A percentile compares a stretch with the other conserved stretches of the same genome.
Conservation (phyloP, 2,329 filamentous ascomycete genomes). For the Coleophoma crateriformis region DNA sequence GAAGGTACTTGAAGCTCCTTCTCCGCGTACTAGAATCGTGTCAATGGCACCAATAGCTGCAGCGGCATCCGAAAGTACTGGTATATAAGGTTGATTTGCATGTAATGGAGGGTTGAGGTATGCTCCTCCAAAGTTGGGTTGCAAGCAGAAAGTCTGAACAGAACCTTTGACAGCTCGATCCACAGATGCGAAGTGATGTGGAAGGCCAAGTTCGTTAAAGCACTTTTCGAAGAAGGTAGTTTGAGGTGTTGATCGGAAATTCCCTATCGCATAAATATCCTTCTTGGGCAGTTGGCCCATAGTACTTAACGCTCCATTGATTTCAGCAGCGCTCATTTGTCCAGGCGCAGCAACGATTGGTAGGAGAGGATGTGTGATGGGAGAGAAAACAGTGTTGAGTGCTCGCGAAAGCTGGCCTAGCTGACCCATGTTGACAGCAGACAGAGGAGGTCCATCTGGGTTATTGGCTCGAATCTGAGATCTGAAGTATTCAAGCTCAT, state of each 20-base stretch:
- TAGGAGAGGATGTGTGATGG: conserved; percentile 79
- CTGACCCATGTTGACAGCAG: conserved; percentile 82
- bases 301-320: conserved; percentile 72
- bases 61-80: conserved; percentile 67
- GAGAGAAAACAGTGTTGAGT: conserved; percentile 80
- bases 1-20: conserved; percentile 46
- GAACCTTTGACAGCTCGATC: conserved; percentile 63
- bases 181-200: conserved; percentile 71
- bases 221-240: conserved; percentile 84
- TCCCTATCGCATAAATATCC: conserved; percentile 75
- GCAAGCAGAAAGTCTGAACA: conserved; percentile 67
- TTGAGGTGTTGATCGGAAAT: conserved; percentile 62
- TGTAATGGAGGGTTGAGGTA: conserved; percentile 72
- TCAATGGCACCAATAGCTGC: conserved; percentile 76
- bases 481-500: conserved; percentile 85
- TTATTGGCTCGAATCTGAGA: conserved; percentile 67
- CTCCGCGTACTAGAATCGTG: conserved; percentile 63
- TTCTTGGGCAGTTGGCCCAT: conserved; percentile 77
- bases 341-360: conserved; percentile 82
- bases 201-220: conserved; percentile 78
- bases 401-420: conserved; percentile 80
- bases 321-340: conserved; percentile 79
- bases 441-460: conserved; percentile 66
- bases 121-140: conserved; percentile 74
- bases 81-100: conserved; percentile 51